Evolutionary conservation across 2,329 filamentous ascomycete species (phyloP).

Genomic region (Waltergamsia citrina): DNA sequence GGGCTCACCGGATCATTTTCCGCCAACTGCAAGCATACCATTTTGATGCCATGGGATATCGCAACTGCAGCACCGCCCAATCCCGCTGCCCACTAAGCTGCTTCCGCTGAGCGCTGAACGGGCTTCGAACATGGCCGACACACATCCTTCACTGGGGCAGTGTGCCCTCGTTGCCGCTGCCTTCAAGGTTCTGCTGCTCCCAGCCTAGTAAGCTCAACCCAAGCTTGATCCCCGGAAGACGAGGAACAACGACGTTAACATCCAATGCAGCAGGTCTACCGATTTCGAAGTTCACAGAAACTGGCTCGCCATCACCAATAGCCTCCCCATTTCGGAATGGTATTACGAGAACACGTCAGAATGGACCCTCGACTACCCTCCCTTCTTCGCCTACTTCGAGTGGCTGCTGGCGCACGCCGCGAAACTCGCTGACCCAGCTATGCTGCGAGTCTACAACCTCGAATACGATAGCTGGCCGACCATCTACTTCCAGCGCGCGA

Average conservation of each 20-base stretch:
- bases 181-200: slow-evolving; percentile 86
- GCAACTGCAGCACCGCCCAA: background rate
- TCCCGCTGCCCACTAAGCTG: background rate
- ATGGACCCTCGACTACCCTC: slow-evolving; percentile 99
- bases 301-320: slow-evolving; percentile 94
- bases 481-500: slow-evolving; percentile 83
- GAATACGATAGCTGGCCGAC: slow-evolving; percentile 90
- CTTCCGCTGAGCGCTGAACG: background rate
- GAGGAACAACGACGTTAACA: slow-evolving; percentile 2
- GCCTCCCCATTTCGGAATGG: slow-evolving; percentile 79
- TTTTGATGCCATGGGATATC: background rate
- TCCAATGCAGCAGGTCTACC: slow-evolving; percentile 74
- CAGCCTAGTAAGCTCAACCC: slow-evolving; percentile 67
- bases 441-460: slow-evolving; percentile 75
- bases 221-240: background rate
- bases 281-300: slow-evolving; percentile 99
- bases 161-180: slow-evolving; percentile 79
- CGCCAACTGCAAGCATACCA: background rate
- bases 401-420: slow-evolving; percentile 81
- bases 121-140: slow-evolving; percentile 56
- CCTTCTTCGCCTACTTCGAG: slow-evolving; percentile 97
- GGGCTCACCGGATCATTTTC: background rate
- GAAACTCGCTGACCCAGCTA: slow-evolving; percentile 64
- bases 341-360: slow-evolving; percentile 96
- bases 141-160: slow-evolving; percentile 81